Evolutionary conservation across 768 basidiomycete genomes (phyloP).

Genomic region (Trametes maxima): DNA sequence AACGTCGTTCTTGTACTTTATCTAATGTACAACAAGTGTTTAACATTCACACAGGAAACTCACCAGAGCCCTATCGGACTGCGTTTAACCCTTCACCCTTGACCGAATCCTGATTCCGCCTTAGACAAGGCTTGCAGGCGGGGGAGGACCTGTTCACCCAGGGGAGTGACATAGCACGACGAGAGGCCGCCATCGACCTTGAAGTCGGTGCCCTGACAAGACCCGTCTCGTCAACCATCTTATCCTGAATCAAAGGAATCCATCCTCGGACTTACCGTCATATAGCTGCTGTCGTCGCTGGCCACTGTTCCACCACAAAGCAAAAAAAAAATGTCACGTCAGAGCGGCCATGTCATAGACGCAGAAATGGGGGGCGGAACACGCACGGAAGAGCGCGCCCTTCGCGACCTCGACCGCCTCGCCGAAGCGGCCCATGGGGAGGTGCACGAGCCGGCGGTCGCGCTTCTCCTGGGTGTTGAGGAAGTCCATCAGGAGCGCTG

Average conservation of each 20-base stretch:
- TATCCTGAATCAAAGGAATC: constrained; percentile 1
- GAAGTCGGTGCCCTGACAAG: constrained; percentile 80
- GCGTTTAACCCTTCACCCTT: neutral
- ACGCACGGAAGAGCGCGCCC: constrained; percentile 90
- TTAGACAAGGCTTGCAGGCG: constrained; percentile 66
- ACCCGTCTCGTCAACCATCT: neutral
- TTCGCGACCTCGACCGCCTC: constrained; percentile 95
- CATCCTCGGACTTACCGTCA: constrained; percentile 65
- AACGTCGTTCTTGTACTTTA: constrained; percentile 4
- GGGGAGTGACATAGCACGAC: constrained; percentile 89
- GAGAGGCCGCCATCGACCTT: constrained; percentile 94
- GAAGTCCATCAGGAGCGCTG: constrained; percentile 98
- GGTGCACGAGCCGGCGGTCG: constrained; percentile 84
- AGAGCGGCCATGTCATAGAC: constrained; percentile 3
- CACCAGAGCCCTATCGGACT: neutral
- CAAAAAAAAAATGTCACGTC: neutral
- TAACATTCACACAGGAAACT: neutral
- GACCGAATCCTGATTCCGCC: too few species aligned
- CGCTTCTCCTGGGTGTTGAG: constrained; percentile 95
- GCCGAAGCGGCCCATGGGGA: constrained; percentile 97
- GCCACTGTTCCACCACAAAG: constrained; percentile 60
- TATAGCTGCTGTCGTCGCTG: constrained; percentile 93
- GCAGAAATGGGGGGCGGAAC: neutral
- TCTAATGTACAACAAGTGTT: constrained; percentile 10
- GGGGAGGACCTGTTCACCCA: constrained; percentile 71